Evolutionary conservation across 768 basidiomycete species (phyloP).

Genomic region (Cystofilobasidium capitatum): DNA sequence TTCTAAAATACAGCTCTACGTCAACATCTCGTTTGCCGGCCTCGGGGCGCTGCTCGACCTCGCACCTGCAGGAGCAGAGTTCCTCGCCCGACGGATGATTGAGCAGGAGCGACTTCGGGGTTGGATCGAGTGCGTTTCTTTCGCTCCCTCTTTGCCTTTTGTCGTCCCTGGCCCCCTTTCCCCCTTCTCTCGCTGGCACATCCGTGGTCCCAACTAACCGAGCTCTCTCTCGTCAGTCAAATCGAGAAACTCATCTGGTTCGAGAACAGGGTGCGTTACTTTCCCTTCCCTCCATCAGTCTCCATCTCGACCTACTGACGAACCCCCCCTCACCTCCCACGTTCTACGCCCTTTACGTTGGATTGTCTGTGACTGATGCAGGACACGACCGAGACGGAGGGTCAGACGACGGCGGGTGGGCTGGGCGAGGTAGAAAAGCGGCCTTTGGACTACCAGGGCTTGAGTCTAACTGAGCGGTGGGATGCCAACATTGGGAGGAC

Average conservation of each 20-base stretch:
- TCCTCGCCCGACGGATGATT: conserved; percentile 97
- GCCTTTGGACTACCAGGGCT: conserved; percentile 65
- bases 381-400: conserved; percentile 12
- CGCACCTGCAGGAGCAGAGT: conserved; percentile 86
- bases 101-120: conserved; percentile 90
- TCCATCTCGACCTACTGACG: conserved; percentile 28
- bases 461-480: conserved; percentile 89
- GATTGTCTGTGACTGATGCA: not conserved
- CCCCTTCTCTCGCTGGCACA: not conserved
- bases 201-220: not conserved
- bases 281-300: too few relatives aligned
- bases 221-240: conserved; percentile 43
- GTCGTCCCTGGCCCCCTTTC: not conserved
- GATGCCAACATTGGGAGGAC: conserved; percentile 84
- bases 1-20: conserved; percentile 52
- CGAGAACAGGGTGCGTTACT: conserved; percentile 49
- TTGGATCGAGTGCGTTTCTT: conserved; percentile 55
- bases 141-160: not conserved
- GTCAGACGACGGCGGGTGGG: conserved; percentile 24
- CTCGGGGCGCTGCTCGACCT: conserved; percentile 80
- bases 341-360: not conserved
- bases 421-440: conserved; percentile 66
- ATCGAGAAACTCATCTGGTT: conserved; percentile 92
- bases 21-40: conserved; percentile 93
- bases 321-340: conserved; percentile 18